Evolutionary conservation across 1,284 basidiomycete genomes (phyloP).

Genomic region (Lignosus rhinocerotis): DNA sequence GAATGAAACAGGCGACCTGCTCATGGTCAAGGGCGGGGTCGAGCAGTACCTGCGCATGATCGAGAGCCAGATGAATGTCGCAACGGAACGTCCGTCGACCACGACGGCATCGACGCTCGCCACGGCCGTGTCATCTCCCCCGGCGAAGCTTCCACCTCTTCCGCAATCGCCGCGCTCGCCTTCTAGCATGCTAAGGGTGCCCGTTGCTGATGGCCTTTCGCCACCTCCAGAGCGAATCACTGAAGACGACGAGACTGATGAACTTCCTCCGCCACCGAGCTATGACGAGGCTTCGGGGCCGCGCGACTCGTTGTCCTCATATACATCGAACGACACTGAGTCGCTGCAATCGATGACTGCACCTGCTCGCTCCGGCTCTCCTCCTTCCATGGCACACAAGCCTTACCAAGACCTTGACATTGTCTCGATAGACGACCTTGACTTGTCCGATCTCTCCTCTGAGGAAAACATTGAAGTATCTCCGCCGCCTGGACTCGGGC

Average conservation of each 20-base stretch:
- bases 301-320: slow-evolving; percentile 14
- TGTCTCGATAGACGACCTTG: slow-evolving; percentile 73
- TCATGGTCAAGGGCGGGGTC: slow-evolving; percentile 61
- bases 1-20: slow-evolving; percentile 54
- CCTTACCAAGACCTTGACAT: slow-evolving; percentile 48
- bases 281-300: slow-evolving; percentile 13
- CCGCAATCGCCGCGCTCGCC: slow-evolving; percentile 21
- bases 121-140: slow-evolving; percentile 15
- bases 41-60: slow-evolving; percentile 68
- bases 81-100: slow-evolving; percentile 8
- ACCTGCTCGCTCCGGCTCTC: neutral
- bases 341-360: slow-evolving; percentile 30
- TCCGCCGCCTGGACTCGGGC: slow-evolving; percentile 46
- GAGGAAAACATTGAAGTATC: slow-evolving; percentile 36
- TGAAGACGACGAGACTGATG: slow-evolving; percentile 13
- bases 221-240: slow-evolving; percentile 11
- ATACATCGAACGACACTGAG: slow-evolving; percentile 12
- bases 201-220: neutral
- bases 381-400: neutral
- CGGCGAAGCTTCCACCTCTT: slow-evolving; percentile 9
- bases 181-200: slow-evolving; percentile 16
- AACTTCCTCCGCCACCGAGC: slow-evolving; percentile 27
- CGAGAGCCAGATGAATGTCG: slow-evolving; percentile 35
- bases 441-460: slow-evolving; percentile 72
- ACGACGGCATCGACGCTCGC: slow-evolving; percentile 8